Evolutionary conservation across 371 early-diverging fungal genomes (phyloP), one percentile per base, ranked within the genome.

Genomic region (Rhizopus stolonifer): DNA sequence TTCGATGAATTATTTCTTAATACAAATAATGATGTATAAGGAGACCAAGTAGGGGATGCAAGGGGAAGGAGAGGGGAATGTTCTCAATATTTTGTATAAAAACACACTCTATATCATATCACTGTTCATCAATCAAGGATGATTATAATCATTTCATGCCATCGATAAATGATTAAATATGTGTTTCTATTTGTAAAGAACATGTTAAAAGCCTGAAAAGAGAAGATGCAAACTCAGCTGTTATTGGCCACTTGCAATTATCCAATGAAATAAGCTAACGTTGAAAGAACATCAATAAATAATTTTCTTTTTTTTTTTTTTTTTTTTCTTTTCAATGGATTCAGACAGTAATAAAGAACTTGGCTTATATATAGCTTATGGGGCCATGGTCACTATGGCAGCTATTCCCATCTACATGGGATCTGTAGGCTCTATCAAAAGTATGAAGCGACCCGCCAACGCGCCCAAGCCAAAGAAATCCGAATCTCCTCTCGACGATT

Each of bases 311-410:
- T 42, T 14, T 52, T 43, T 22, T 43, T 52, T n/a, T 43, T 14
- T 44, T 21, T 52, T 52, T 44, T 15, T 52, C 32, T 52, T 19
- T 15, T 18, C 15, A 2, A 58, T 60, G 54, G 60, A 53, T 38
- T 49, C 49, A 2, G 32, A 47, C 34, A 49, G 23, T 39, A 54
- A 33, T 13, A 49, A 53, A 18, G 60, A 60, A 8, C 38, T 60
- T 49, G 81, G 81, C 22, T 67, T 89, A 14, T 81, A 86, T 19
- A 57, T 85, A 31, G 95, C 96, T 43, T 97, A 97, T 69, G 81
- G 82, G 25, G 95, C 92, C n/a, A 77, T 97, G 29, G 80, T 87
- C 50, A 68, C 88, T 3, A 90, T 95, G 91, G 98, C 98, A 4
- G 74, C 90, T 3, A 58, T 81, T 42, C 94, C 96, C 40, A 94